Base-by-base conservation (phyloP, 169 alveolate genomes). In the Cryptosporidium sp. region DNA sequence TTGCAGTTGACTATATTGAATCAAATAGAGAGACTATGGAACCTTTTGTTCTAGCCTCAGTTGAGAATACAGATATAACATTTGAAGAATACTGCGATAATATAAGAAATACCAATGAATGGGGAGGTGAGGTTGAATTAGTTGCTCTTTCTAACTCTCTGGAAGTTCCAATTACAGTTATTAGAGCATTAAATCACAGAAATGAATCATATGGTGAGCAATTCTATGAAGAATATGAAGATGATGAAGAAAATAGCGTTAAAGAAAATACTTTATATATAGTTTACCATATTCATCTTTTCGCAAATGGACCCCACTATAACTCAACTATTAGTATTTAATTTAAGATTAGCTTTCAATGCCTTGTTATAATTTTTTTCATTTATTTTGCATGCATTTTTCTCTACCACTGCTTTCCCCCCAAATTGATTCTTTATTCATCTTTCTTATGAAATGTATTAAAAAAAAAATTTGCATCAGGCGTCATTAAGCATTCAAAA, bases 121-220 rank as follows among this genome's bases (percentile, higher is more conserved):
- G 87, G 87, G 87, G 87, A 33, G 87, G 87, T 10, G 87, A 75
- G 18, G 87, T 75, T 39, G 87, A 75, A 60, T 44, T 75, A 21
- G 87, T 75, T 37, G 71, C 87, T 6, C 61, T 75, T 21, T 75
- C 87, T 16, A 75, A 75, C 23, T 75, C 87, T 18, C 12, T 75
- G 10, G 39, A 75, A 37, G 65, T 75, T 18, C 87, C 87, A 9
- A 75, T 75, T 23, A 45, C 58, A 8, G 87, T 75, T 31, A 75
- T 75, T 21, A 37, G 87, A n/a, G 33, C 75, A 18, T 12, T 75
- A 35, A 60, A 56, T 44, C 73, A 75, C 29, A 75, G 87, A 60
- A 60, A 75, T 75, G 87, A 75, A 26, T 75, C n/a, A 9, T 75
- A 75, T 61, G 87, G 87, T 18, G 71, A 60, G 23, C 68, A 75